A percentile compares a stretch with the other conserved stretches of the same genome.
phyloP scores from a whole-genome alignment of 148 eudicot species.

The Nyssa sinensis region DNA sequence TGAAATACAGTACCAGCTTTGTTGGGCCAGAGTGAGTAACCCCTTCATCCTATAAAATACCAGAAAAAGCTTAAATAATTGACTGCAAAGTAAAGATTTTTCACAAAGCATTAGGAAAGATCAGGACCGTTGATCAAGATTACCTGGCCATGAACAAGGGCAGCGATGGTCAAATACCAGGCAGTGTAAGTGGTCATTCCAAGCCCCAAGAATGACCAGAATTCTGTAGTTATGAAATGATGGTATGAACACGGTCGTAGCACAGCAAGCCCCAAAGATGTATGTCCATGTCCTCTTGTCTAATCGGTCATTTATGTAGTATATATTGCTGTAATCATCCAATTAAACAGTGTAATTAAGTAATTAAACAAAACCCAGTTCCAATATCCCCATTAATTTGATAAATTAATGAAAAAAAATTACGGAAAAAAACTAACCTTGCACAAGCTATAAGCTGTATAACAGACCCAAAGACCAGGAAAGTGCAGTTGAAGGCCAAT shows the following conservation, averaged over 20 bases:
- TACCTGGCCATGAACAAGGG: conserved; percentile 39
- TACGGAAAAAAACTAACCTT: conserved; percentile 18
- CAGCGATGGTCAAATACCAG: conserved; percentile 35
- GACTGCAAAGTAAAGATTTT: background rate
- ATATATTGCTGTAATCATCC: conserved; percentile 29
- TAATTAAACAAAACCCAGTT: background rate
- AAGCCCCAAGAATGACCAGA: conserved; percentile 40
- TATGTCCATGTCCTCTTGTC: conserved; percentile 45
- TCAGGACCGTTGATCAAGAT: background rate
- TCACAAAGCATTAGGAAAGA: background rate
- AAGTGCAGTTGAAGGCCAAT: conserved; percentile 39
- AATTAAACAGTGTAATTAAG: background rate
- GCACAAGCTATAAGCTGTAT: conserved; percentile 43
- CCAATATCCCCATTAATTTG: background rate
- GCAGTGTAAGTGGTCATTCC: conserved; percentile 44
- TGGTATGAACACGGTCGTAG: conserved; percentile 39
- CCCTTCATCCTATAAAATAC: conserved; percentile 14
- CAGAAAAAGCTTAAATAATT: background rate
- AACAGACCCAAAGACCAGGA: conserved; percentile 37
- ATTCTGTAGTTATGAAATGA: conserved; percentile 41
- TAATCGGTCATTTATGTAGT: conserved; percentile 35
- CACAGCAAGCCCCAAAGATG: conserved; percentile 41
- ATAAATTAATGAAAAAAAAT: background rate
- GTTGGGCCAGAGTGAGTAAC: conserved; percentile 25
- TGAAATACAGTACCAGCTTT: conserved; percentile 30